Base-by-base conservation (phyloP, 2,329 filamentous ascomycete species). In the Xylariales sp. region DNA sequence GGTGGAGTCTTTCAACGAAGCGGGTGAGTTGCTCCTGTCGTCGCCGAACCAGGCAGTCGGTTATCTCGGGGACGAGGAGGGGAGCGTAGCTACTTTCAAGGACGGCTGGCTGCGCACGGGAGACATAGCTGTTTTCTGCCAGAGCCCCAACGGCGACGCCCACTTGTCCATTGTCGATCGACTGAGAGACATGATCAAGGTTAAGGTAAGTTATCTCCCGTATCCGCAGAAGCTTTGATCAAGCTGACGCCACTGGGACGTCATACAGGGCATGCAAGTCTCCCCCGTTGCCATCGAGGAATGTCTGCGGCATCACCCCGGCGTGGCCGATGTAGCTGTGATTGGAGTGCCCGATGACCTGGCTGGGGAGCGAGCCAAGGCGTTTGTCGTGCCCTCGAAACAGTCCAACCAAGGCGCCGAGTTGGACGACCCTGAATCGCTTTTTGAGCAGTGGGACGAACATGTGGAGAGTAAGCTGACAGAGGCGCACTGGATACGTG, bases 381-480 rank as follows among this genome's bases (percentile, higher is more conserved):
- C 22, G 15, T 27, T 38, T n/a, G 21, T 27, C 4, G 16, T 38
- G n/a, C 21, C 9, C 5, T n/a, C 11, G 24, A 5, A 21, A 21
- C 11, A 22, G 12, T 12, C 20, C 7, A 16, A 38, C 4, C 35
- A 77, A 7, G 16, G 4, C 8, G 24, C 24, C 24, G 24, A n/a
- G n/a, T n/a, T n/a, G 70, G 61, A 77, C 44, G 67, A 80, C 48
- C 69, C 76, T 0, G 73, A 77, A 46, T 69, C 79, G 49, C 70
- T 82, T 40, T 63, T 82, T 44, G 55, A 67, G 41, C 68, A 64
- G 16, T 68, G 82, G 31, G 70, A 73, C 35, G 68, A 73, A 47
- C 46, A 63, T 18, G 66, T 84, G 3, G 80, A 84, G 21, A 16
- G 24, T 24, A 38, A 38, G 21, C 14, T 28, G 22, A 38, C 33